Base-by-base conservation (phyloP, 768 basidiomycete genomes). In the Lentinula sp. region DNA sequence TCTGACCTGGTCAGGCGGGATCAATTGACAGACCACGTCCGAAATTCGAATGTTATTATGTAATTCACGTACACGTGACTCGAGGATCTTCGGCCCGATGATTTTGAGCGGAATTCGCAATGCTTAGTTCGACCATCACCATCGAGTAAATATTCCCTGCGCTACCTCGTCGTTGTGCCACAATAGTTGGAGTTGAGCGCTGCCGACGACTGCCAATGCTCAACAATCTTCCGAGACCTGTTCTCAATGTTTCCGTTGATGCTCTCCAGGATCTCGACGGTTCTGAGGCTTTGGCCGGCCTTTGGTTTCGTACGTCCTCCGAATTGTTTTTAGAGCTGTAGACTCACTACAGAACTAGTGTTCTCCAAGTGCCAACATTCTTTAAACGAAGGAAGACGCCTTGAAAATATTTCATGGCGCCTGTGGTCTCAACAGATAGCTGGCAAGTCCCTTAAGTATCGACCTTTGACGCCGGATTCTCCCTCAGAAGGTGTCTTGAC, bases 381-480 rank as follows among this genome's bases (percentile, higher is more conserved):
- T 1, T 76, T 95, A 3, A 81, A 88, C 66, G 87, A 94, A 66
- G 93, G 93, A n/a, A 80, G 77, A 6, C 75, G 93, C 33, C 80
- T 94, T 33, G 93, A 95, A 74, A 93, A 95, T 68, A 87, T 95
- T 58, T 86, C 89, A 3, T 95, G 93, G 93, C 78, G 93, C 57
- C 75, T 95, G 7, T 91, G 91, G 88, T 83, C 88, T 69, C 81
- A 85, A 64, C 84, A 89, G 63, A 76, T 88, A 67, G 70, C 78
- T 56, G 70, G 74, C 35, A 63, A 73, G 33, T 74, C 74, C 37
- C 12, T 67, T n/a, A 46, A 50, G 33, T 69, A 62, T 51, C 70
- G 66, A 12, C 69, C 71, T 1, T 62, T 69, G 43, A 70, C 72
- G 8, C 72, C 70, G 66, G 66, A 70, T 48, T 45, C 60, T n/a